These are phyloP conservation scores for Coniochaeta pulveracea DNA, from an alignment of 2,329 filamentous ascomycete genomes.

Conservation along the genomic window DNA sequence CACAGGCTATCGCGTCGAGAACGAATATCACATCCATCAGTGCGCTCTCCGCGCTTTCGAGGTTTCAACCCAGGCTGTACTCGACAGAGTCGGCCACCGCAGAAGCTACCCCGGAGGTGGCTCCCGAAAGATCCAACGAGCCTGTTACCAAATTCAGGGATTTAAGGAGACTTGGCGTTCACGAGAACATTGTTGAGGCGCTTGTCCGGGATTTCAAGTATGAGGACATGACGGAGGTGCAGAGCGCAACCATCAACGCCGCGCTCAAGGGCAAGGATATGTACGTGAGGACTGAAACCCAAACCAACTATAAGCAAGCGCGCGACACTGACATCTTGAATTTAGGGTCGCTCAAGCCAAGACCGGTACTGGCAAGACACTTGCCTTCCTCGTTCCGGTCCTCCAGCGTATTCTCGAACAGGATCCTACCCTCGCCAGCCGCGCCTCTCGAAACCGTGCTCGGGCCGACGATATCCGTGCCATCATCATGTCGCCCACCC, in stretches of 20 bases:
- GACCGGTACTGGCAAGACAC: slow-evolving; percentile 93
- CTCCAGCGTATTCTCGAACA: slow-evolving; percentile 65
- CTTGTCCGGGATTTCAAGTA: slow-evolving; percentile 67
- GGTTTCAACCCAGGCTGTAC: slow-evolving; percentile 20
- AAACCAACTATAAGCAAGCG: background rate
- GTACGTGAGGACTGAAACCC: slow-evolving; percentile 44
- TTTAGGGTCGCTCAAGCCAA: slow-evolving; percentile 80
- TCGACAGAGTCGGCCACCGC: slow-evolving; percentile 26
- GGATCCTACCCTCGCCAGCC: slow-evolving; percentile 48
- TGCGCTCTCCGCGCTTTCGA: slow-evolving; percentile 4
- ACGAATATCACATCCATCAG: slow-evolving; percentile 2
- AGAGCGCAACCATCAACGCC: slow-evolving; percentile 70
- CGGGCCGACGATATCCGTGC: slow-evolving; percentile 51
- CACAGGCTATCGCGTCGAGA: slow-evolving; percentile 1
- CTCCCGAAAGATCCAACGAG: slow-evolving; percentile 5
- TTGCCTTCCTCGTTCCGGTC: slow-evolving; percentile 82
- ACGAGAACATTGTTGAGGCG: slow-evolving; percentile 52
- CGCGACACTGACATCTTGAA: background rate
- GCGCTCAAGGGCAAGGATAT: slow-evolving; percentile 73
- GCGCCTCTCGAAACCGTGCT: slow-evolving; percentile 16
- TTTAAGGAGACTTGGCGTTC: slow-evolving; percentile 37
- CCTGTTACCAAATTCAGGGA: slow-evolving; percentile 26
- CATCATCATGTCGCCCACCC: slow-evolving; percentile 67
- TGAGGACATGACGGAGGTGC: slow-evolving; percentile 84
- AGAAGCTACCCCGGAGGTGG: slow-evolving; percentile 9